Evolutionary conservation across 2,329 filamentous ascomycete species (phyloP).

Genomic region (Neoarthrinium moseri): DNA sequence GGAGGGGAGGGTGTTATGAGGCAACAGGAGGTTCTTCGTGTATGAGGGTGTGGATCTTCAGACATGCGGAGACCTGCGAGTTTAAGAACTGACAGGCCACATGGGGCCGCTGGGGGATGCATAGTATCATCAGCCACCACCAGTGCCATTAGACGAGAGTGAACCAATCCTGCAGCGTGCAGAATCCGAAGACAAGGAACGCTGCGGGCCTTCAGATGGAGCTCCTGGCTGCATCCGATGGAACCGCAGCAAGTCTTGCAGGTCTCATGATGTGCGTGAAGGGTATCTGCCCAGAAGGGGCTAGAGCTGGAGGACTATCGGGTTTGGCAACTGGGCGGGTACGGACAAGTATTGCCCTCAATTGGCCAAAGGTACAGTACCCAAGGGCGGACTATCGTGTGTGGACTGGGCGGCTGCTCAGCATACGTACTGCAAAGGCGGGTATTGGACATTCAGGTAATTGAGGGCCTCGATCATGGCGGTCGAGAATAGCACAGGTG

Average conservation of each 20-base stretch:
- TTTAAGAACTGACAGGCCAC: conserved; percentile 38
- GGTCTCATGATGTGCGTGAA: conserved; percentile 28
- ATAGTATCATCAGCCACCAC: conserved; percentile 6
- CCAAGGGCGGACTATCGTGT: conserved; percentile 14
- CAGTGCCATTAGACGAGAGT: conserved; percentile 6
- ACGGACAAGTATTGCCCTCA: conserved; percentile 15
- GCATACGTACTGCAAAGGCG: conserved; percentile 17
- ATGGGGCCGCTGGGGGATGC: conserved; percentile 3
- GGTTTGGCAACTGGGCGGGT: conserved; percentile 17
- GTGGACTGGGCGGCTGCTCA: conserved; percentile 21
- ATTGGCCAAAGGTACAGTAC: conserved; percentile 19
- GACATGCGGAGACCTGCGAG: conserved; percentile 36
- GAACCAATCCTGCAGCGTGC: conserved; percentile 6
- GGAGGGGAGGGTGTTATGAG: conserved; percentile 32
- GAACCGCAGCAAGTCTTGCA: conserved; percentile 19
- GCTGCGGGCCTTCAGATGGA: conserved; percentile 5
- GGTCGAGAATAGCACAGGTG: conserved; percentile 19
- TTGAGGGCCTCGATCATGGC: conserved; percentile 17
- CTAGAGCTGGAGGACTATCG: conserved; percentile 16
- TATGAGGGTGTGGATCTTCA: conserved; percentile 33
- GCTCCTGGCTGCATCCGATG: conserved; percentile 8
- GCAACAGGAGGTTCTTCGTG: conserved; percentile 33
- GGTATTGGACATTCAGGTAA: conserved; percentile 20
- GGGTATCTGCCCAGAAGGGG: conserved; percentile 17
- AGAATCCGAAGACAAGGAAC: conserved; percentile 10